These are phyloP conservation scores for Acanthamoeba sp. DNA, from an alignment of 208 protist genomes.

Conservation along the genomic window DNA sequence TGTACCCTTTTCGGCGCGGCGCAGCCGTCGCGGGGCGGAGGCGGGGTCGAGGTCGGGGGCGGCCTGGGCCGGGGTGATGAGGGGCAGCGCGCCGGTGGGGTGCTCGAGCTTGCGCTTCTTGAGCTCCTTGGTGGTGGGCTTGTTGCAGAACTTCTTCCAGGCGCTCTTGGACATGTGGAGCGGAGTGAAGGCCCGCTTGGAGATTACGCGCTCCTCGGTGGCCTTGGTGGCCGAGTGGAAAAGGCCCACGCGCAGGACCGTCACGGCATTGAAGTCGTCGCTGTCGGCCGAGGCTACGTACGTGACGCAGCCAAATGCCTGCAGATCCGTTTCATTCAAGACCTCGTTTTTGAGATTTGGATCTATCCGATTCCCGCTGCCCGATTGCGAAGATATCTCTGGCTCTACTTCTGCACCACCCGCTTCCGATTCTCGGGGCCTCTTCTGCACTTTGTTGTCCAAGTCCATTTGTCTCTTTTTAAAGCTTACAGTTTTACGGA, in stretches of 20 bases:
- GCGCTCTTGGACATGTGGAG: conserved; percentile 29
- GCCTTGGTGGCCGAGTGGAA: conserved; percentile 21
- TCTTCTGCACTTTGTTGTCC: neutral
- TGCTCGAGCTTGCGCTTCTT: conserved; percentile 14
- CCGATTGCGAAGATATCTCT: neutral
- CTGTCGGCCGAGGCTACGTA: neutral
- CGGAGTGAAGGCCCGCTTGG: conserved; percentile 24
- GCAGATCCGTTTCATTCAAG: neutral
- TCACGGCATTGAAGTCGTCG: conserved; percentile 35
- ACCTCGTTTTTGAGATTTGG: neutral
- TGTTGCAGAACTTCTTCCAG: conserved; percentile 39
- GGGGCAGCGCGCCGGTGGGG: neutral
- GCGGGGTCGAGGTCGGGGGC: neutral
- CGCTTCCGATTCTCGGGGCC: neutral
- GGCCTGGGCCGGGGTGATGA: neutral
- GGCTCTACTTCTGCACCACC: neutral
- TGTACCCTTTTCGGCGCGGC: conserved; percentile 4
- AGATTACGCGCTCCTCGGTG: conserved; percentile 29
- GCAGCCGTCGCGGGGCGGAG: conserved; percentile 2
- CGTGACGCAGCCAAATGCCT: neutral
- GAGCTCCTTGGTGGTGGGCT: conserved; percentile 41
- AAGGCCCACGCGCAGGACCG: neutral
- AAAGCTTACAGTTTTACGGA: neutral
- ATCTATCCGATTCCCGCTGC: neutral
- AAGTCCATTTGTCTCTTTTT: neutral